Conservation (phyloP, 352 stramenopile genomes). For the Globisporangium middletonii region DNA sequence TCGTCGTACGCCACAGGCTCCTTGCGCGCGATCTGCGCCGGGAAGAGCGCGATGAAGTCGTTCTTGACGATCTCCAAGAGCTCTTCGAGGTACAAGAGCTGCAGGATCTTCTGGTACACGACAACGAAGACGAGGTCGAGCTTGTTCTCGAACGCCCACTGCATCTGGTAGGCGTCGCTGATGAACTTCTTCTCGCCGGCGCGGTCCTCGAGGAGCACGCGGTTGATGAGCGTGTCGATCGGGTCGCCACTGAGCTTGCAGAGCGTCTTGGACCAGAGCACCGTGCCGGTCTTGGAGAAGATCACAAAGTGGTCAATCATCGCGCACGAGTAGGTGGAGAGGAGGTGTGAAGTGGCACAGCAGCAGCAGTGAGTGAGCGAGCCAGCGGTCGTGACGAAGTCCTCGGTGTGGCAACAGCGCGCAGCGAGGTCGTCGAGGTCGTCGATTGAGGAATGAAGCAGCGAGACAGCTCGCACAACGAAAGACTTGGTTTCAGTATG, state of each 20-base stretch:
- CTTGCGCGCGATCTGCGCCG: conserved; percentile 66
- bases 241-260: conserved; percentile 83
- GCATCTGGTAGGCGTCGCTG: conserved; percentile 82
- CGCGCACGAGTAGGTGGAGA: not conserved
- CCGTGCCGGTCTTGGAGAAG: conserved; percentile 87
- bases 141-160: conserved; percentile 92
- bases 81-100: conserved; percentile 90
- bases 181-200: conserved; percentile 83
- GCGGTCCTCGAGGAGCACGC: conserved; percentile 88
- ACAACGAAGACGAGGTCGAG: conserved; percentile 89
- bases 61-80: conserved; percentile 86
- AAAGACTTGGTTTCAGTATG: conserved; percentile 4
- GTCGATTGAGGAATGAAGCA: no score
- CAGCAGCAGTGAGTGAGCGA: conserved; percentile 2
- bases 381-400: not conserved
- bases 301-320: conserved; percentile 94
- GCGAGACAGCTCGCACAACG: conserved; percentile 1
- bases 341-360: not conserved
- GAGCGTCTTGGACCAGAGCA: conserved; percentile 87
- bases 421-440: no score
- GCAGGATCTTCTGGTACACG: conserved; percentile 90
- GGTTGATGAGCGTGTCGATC: conserved; percentile 85
- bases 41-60: conserved; percentile 72
- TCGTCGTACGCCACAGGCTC: conserved; percentile 72
- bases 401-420: not conserved